Evolutionary conservation across 768 basidiomycete species (phyloP).

Genomic region (Postia placenta): DNA sequence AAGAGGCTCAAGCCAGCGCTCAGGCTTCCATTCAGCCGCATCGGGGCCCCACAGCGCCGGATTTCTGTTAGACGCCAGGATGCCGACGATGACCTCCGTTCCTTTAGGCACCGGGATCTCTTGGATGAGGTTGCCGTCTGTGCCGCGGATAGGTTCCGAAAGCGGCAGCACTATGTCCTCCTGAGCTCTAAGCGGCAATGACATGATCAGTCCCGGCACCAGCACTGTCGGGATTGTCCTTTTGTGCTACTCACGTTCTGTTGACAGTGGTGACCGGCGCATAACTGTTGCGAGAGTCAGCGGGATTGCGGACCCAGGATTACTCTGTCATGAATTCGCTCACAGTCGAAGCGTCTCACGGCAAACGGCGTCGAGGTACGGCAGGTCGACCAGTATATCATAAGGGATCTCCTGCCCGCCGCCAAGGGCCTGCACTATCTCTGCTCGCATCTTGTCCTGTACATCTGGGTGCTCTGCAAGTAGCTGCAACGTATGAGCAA

Average conservation of each 20-base stretch:
- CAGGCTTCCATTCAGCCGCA: slow-evolving; percentile 36
- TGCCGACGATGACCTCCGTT: slow-evolving; percentile 18
- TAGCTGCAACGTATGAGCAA: slow-evolving; percentile 15
- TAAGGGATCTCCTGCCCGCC: slow-evolving; percentile 27
- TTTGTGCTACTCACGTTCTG: slow-evolving; percentile 7
- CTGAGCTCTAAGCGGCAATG: slow-evolving; percentile 2
- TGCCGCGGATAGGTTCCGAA: slow-evolving; percentile 22
- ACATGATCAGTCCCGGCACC: neutral
- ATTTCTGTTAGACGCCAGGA: slow-evolving; percentile 28
- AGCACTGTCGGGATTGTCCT: neutral
- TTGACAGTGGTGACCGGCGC: slow-evolving; percentile 1
- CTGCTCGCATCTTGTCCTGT: slow-evolving; percentile 28
- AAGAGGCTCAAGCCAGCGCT: slow-evolving; percentile 31
- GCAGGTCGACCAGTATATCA: slow-evolving; percentile 25
- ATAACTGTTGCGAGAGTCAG: slow-evolving; percentile 14
- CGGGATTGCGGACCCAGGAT: slow-evolving; percentile 26
- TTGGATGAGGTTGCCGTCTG: slow-evolving; percentile 20
- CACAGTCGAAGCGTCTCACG: slow-evolving; percentile 54
- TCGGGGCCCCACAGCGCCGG: slow-evolving; percentile 36
- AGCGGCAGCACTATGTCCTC: slow-evolving; percentile 25
- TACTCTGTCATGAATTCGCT: neutral
- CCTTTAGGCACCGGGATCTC: slow-evolving; percentile 23
- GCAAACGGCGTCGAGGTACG: slow-evolving; percentile 61
- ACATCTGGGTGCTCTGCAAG: slow-evolving; percentile 26
- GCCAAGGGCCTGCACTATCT: slow-evolving; percentile 9